A percentile compares a stretch with the other conserved stretches of the same genome.
phyloP scores from a whole-genome alignment of 2,329 filamentous ascomycete species.

The Arthrobotrys entomopaga region DNA sequence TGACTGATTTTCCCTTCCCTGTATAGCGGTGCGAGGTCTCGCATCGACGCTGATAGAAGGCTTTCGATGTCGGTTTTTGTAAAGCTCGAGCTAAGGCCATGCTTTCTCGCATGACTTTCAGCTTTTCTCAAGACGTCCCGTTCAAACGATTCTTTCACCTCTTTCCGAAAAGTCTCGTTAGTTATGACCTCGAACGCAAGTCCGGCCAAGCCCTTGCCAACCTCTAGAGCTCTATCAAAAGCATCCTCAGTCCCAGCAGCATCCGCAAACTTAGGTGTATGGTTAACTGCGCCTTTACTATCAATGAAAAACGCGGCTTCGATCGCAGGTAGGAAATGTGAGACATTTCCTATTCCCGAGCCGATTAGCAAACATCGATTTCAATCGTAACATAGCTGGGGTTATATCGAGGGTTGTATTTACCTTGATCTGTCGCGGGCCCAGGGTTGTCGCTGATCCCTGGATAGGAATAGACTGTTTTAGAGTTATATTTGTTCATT shows the following conservation, averaged over 20 bases:
- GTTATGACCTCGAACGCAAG: conserved; percentile 66
- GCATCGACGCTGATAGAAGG: conserved; percentile 17
- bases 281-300: conserved; percentile 64
- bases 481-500: conserved; percentile 36
- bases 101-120: background rate
- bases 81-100: background rate
- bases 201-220: conserved; percentile 66
- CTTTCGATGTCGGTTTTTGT: conserved; percentile 8
- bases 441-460: conserved; percentile 43
- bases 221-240: conserved; percentile 65
- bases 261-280: conserved; percentile 67
- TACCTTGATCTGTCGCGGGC: conserved; percentile 47
- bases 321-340: conserved; percentile 64
- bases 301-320: conserved; percentile 64
- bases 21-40: background rate
- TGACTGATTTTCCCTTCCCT: background rate
- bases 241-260: conserved; percentile 66
- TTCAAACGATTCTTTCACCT: conserved; percentile 64
- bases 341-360: conserved; percentile 62
- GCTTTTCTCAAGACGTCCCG: conserved; percentile 18
- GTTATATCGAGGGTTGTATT: background rate
- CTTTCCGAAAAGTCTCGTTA: conserved; percentile 63
- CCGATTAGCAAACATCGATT: background rate
- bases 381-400: background rate
- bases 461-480: conserved; percentile 29